Percentiles rank a stretch among this genome's conserved stretches.
Conservation (phyloP, 1,284 basidiomycete species). For the Austropuccinia psidii region DNA sequence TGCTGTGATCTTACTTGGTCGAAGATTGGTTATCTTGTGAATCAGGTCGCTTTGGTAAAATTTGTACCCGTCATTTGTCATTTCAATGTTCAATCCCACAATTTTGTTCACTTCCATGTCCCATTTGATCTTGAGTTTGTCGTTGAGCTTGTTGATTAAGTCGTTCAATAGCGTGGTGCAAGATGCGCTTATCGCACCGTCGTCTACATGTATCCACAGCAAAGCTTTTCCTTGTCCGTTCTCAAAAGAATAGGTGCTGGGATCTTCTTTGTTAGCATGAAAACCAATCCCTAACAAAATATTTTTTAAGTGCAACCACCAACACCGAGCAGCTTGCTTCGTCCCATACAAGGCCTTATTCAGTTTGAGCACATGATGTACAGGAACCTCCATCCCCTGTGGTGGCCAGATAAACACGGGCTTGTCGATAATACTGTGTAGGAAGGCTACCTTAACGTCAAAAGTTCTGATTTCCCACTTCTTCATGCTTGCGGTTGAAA, state of each 20-base stretch:
- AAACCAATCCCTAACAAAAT: not conserved
- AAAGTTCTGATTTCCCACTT: too few species aligned
- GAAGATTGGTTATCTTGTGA: not conserved
- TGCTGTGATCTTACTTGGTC: not conserved
- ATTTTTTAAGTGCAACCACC: not conserved
- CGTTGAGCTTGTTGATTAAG: too few species aligned
- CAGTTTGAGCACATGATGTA: not conserved
- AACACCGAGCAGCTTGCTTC: not conserved
- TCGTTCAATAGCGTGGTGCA: not conserved
- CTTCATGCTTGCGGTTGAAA: too few species aligned
- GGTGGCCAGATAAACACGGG: too few species aligned
- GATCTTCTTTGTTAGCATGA: not conserved
- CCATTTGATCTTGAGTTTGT: slow-evolving; percentile 18
- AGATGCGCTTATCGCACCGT: not conserved
- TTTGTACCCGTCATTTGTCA: not conserved
- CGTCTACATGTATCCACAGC: slow-evolving; percentile 16
- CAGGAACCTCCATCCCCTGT: not conserved
- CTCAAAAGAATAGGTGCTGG: not conserved
- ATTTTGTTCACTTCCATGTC: not conserved
- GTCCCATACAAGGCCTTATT: not conserved
- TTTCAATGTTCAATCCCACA: not conserved
- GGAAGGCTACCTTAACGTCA: too few species aligned
- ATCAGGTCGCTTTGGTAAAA: not conserved
- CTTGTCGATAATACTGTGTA: too few species aligned
- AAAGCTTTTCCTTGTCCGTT: not conserved